phyloP scores from a whole-genome alignment of 345 rosid genomes.

The Gossypium arboreum region DNA sequence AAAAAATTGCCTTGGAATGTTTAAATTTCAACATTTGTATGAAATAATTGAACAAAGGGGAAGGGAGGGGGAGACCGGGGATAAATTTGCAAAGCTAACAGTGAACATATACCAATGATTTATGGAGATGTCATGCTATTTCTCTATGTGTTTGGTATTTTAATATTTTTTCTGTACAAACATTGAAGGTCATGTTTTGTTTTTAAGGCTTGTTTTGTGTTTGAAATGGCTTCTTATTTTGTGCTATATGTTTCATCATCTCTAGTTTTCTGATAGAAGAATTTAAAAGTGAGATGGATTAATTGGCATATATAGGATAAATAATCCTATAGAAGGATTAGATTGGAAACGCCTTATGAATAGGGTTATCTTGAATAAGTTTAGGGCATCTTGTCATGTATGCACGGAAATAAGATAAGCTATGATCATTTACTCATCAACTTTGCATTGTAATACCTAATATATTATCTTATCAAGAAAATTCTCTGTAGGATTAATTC shows the following conservation, averaged over 20 bases:
- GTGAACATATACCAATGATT: neutral
- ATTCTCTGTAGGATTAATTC: neutral
- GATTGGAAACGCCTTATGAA: neutral
- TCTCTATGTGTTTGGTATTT: too few relatives aligned
- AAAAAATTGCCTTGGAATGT: neutral
- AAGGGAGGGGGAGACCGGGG: neutral
- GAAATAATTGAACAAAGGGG: neutral
- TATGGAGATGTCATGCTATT: neutral
- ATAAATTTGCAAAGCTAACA: neutral
- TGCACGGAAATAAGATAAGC: neutral
- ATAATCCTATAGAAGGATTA: neutral
- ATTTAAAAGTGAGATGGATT: neutral
- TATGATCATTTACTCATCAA: neutral
- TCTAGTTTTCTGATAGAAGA: neutral
- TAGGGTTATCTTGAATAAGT: neutral
- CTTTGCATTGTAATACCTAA: neutral
- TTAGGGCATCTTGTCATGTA: neutral
- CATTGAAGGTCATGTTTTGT: too few relatives aligned
- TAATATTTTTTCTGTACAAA: too few relatives aligned
- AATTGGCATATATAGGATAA: neutral
- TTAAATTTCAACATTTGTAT: neutral
- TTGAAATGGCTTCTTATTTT: neutral
- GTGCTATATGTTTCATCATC: neutral
- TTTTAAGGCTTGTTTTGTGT: neutral
- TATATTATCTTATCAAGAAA: neutral